Conservation (phyloP, 257 asterid species). For the Lavandula angustifolia region DNA sequence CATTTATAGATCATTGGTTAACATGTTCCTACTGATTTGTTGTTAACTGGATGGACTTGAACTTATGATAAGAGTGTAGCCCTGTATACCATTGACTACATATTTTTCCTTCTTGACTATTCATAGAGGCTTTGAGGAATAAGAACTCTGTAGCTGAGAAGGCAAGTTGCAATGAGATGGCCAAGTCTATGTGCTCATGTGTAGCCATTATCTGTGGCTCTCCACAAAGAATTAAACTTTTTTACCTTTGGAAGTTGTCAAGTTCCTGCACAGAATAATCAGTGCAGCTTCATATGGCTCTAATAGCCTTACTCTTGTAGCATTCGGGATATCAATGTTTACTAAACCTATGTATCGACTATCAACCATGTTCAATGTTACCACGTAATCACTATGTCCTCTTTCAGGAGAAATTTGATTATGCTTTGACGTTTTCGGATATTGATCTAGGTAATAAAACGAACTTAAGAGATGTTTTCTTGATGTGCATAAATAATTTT, state of each 20-base stretch:
- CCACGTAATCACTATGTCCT: not conserved
- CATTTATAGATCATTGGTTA: no score
- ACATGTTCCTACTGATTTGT: no score
- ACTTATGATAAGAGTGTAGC: no score
- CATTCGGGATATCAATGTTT: not conserved
- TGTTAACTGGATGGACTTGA: no score
- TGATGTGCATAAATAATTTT: conserved; percentile 18
- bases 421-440: conserved; percentile 8
- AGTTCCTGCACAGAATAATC: conserved; percentile 2
- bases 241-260: not conserved
- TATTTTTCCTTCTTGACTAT: no score
- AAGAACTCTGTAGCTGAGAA: no score
- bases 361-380: not conserved
- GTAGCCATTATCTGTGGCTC: not conserved
- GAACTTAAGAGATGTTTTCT: not conserved
- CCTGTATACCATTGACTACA: no score
- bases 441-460: conserved; percentile 1
- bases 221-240: not conserved
- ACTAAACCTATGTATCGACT: not conserved
- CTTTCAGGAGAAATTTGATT: conserved; percentile 4
- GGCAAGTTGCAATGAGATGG: not conserved
- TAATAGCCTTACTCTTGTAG: not conserved
- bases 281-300: conserved; percentile 4
- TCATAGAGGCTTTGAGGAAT: no score
- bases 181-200: no score